Base-by-base conservation (phyloP, 805 yeast genomes). In the Metschnikowia chrysomelidarum region DNA sequence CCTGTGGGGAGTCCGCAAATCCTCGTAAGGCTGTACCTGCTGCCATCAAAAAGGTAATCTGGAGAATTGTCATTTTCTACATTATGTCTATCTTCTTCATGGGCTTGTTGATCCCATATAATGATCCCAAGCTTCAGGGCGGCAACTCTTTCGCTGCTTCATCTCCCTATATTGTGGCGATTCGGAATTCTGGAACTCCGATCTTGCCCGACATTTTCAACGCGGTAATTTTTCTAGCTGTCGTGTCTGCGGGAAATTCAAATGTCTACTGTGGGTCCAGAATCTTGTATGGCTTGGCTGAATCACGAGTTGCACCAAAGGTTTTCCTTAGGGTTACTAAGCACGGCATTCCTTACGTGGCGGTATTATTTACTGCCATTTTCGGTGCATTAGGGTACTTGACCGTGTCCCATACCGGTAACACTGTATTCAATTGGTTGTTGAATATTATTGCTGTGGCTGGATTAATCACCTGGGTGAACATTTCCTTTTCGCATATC, bases 161-260 rank as follows among this genome's bases (percentile, higher is more conserved):
- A 4, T 82, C 89, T 18, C 91, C 91, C 13, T 83, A 82, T 54
- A 72, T 83, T 43, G 73, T 83, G 56, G 86, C 91, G 24, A 80
- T 83, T 51, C 58, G 68, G 41, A 80, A 79, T 59, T 72, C 80
- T 3, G 87, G 87, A 20, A 82, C 88, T 14, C 39, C 39, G 17
- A 71, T 80, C 3, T 62, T 83, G 41, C 86, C 88, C 30, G 71
- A 76, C 52, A 78, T 83, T 35, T 79, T 83, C 60, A 83, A 83
- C 54, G 89, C 82, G 12, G 81, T 82, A 34, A 76, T 83, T 42
- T 55, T 83, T 30, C 47, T 72, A 14, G 79, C 89, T 12, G 75
- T 82, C 38, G 70, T 81, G 30, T 82, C 89, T n/a, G 88, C 91
- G 18, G 91, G 81, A 55, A 83, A 83, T 62, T 81, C 88, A 10